A percentile compares a stretch with the other conserved stretches of the same genome.
Conservation (phyloP, 495 filamentous ascomycete genomes). For the Hypomontagnella monticulosa region DNA sequence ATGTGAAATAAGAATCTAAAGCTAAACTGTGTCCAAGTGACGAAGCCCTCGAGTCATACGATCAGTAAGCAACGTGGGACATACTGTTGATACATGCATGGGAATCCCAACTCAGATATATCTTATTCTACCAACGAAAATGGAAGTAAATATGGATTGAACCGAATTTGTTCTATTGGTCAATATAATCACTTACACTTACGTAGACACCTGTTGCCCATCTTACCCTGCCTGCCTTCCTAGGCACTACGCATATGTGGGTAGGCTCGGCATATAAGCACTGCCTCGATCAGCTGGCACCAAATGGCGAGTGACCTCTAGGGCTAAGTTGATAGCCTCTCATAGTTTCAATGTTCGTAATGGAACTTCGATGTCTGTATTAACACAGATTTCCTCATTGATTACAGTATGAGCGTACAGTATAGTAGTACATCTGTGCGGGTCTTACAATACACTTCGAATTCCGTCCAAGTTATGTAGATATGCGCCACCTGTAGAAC, state of each 20-base stretch:
- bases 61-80: not conserved
- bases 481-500: slow-evolving; percentile 3
- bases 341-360: too few relatives aligned
- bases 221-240: not conserved
- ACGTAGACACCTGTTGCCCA: not conserved
- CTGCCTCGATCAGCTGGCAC: slow-evolving; percentile 8
- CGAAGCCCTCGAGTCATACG: not conserved
- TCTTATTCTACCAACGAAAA: too few relatives aligned
- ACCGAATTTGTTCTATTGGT: too few relatives aligned
- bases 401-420: not conserved
- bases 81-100: not conserved
- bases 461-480: not conserved
- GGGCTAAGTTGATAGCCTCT: not conserved
- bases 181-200: not conserved
- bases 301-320: not conserved
- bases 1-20: slow-evolving; percentile 19
- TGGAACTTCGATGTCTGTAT: too few relatives aligned
- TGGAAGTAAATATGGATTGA: too few relatives aligned
- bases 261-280: not conserved
- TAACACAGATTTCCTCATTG: too few relatives aligned
- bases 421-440: not conserved
- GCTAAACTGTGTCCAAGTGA: slow-evolving; percentile 2
- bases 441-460: not conserved
- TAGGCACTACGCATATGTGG: too few relatives aligned
- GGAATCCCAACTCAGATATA: not conserved